These are phyloP conservation scores for Kockiozyma suomiensis DNA, from an alignment of 805 yeast species.

Conservation along the genomic window DNA sequence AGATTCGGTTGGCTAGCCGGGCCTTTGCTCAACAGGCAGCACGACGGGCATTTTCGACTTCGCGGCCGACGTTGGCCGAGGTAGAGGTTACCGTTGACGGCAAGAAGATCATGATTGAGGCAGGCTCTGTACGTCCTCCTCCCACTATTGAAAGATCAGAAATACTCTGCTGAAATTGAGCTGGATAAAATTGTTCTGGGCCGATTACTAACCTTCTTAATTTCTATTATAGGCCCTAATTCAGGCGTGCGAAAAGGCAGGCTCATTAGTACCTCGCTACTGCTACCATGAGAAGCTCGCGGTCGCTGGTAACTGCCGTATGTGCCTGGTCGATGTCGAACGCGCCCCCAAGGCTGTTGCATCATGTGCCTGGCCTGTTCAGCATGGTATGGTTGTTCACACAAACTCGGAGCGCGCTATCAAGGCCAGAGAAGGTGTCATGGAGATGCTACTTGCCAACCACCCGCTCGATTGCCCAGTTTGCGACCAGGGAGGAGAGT, in stretches of 20 bases:
- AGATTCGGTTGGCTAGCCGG: conserved; percentile 12
- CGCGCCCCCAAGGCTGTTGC: conserved; percentile 88
- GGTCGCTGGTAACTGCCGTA: conserved; percentile 89
- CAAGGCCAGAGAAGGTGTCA: conserved; percentile 86
- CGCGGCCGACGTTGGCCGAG: conserved; percentile 51
- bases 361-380: conserved; percentile 91
- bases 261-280: conserved; percentile 83
- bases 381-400: conserved; percentile 82
- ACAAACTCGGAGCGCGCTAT: conserved; percentile 77
- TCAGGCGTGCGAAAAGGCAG: conserved; percentile 91
- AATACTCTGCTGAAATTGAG: not conserved
- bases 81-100: conserved; percentile 67
- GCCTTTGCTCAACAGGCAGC: conserved; percentile 7
- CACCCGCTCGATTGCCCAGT: conserved; percentile 92
- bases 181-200: not conserved
- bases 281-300: conserved; percentile 91
- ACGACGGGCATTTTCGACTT: conserved; percentile 43
- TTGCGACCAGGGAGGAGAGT: conserved; percentile 94
- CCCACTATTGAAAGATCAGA: not conserved
- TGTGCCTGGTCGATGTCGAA: conserved; percentile 89
- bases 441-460: conserved; percentile 83
- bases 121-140: conserved; percentile 55
- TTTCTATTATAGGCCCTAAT: conserved; percentile 56
- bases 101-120: conserved; percentile 72
- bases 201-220: not conserved